Evolutionary conservation across 2,329 filamentous ascomycete species (phyloP), one percentile per base, ranked within the genome.

Genomic region (Diplodia sapinea): DNA sequence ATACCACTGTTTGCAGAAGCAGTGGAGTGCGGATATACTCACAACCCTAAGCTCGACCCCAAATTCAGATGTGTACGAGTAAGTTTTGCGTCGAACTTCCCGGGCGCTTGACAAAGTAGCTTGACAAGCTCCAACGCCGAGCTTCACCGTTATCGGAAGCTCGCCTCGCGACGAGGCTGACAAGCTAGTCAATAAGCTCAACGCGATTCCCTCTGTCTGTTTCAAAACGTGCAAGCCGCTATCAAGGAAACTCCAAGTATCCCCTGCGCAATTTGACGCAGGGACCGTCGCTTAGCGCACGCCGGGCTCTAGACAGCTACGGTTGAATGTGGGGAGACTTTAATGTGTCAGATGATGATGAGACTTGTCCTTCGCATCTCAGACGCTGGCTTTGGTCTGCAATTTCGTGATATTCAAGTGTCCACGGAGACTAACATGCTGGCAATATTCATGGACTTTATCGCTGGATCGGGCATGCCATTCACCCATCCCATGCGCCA

Each of bases 101-200:
- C 17, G 43, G 43, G 43, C 12, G 31, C 26, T 26, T 43, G 59
- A 29, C 47, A 8, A 26, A 63, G 31, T 13, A 51, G 47, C 57
- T 40, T 49, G 40, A 36, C 17, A 59, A 47, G 55, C 55, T 23
- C 33, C 17, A 26, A n/a, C 57, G n/a, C 26, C 13, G 15, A 23
- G 40, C 57, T 50, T 36, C 17, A 26, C 40, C 57, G 38, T 61
- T 61, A 26, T 43, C 57, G 57, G 40, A 31, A 47, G 17, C 57
- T 20, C 47, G 57, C 57, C 40, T 50, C 57, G 40, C 29, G 23
- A 43, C 40, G n/a, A 61, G 40, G 23, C 26, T 62, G 29, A 17
- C 31, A 15, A 33, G 26, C 56, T 49, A 49, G 40, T 1, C 56
- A 36, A 47, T 31, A 63, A 51, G 36, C 59, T 51, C 59, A 51